Evolutionary conservation across 2,329 filamentous ascomycete species (phyloP), one percentile per base, ranked within the genome.

Genomic region (Colletotrichum costaricense): DNA sequence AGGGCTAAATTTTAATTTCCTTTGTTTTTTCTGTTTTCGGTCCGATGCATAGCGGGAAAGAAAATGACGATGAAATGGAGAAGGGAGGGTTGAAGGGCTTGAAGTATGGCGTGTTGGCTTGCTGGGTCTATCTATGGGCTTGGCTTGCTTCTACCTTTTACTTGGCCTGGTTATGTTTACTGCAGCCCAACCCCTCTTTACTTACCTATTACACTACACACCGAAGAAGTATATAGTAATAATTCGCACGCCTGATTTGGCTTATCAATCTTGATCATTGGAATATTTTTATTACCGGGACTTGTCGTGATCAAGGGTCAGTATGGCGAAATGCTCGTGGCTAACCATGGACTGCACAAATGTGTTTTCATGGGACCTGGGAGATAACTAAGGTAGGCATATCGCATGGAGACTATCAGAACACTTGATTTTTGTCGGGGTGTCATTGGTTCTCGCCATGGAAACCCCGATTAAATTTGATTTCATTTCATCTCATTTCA

Each of bases 181-280:
- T n/a, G 9, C 6, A 11, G 52, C 46, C 52, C 63, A 16, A n/a
- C 26, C 16, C n/a, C 19, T 12, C 1, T 46, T 42, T 30, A 63
- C 46, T 42, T 42, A 35, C 46, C 64, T 24, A 69, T 59, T 35
- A 64, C 66, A 69, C 59, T 55, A 72, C 58, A 69, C 65, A 35
- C 58, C 60, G 30, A 54, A 30, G 35, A 63, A 26, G 71, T 75
- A 73, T 63, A 76, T 77, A 77, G 75, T 76, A 74, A 70, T 77
- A 76, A 76, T 77, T 63, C 69, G 59, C 54, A 57, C 42, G 59
- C 66, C 66, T 35, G 16, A 49, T 26, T 42, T 72, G 59, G 59
- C 59, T 42, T 33, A 64, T 12, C 22, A 30, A 35, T 35, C 14
- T 42, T 19, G 38, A 42, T 19, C 16, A 24, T 56, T 26, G 14